A percentile compares a stretch with the other conserved stretches of the same genome.
Conservation (phyloP, 495 filamentous ascomycete genomes). For the Annulohypoxylon stygium region DNA sequence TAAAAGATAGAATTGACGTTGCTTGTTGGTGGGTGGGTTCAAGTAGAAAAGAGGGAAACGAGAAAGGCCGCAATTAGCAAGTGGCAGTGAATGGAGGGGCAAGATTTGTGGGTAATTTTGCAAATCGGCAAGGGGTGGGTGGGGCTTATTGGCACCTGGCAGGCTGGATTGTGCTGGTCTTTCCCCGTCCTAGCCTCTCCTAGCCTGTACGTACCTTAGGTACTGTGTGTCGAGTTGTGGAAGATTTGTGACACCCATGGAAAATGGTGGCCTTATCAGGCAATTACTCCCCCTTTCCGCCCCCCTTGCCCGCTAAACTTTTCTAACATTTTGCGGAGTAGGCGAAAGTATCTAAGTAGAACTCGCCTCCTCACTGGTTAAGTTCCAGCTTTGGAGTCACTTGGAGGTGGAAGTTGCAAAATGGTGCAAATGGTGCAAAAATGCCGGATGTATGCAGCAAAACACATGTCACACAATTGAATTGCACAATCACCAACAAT, state of each 20-base stretch:
- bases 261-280: slow-evolving; percentile 30
- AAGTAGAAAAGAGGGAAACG: slow-evolving; percentile 43
- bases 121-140: slow-evolving; percentile 43
- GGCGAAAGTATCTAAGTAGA: slow-evolving; percentile 25
- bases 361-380: slow-evolving; percentile 15
- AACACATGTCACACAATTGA: slow-evolving; percentile 38
- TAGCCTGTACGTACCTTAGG: background rate
- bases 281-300: slow-evolving; percentile 10
- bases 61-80: slow-evolving; percentile 45
- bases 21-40: slow-evolving; percentile 47
- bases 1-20: slow-evolving; percentile 37
- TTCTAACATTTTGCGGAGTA: slow-evolving; percentile 30
- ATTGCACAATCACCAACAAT: slow-evolving; percentile 10
- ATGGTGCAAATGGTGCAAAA: slow-evolving; percentile 12
- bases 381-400: slow-evolving; percentile 26
- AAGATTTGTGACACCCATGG: slow-evolving; percentile 41
- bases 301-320: background rate
- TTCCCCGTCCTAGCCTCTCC: slow-evolving; percentile 2
- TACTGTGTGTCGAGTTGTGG: background rate
- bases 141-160: slow-evolving; percentile 36
- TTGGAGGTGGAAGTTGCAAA: slow-evolving; percentile 14
- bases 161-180: slow-evolving; percentile 6
- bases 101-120: slow-evolving; percentile 42
- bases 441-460: slow-evolving; percentile 41
- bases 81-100: slow-evolving; percentile 47